Base-by-base conservation (phyloP, 2,329 filamentous ascomycete genomes). In the Aotearoamyces nothofagi region DNA sequence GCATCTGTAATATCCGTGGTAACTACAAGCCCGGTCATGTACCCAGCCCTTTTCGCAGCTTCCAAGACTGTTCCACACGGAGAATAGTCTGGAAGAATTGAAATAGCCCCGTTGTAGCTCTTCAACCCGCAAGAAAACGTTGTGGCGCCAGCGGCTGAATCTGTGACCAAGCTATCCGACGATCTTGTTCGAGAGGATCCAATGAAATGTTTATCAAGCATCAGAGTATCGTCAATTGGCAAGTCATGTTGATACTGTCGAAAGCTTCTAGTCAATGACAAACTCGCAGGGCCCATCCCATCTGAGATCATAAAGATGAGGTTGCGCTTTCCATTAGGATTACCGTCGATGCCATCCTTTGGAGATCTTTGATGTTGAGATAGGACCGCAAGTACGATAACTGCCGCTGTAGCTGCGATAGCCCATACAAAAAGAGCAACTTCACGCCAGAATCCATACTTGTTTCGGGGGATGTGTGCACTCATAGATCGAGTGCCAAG, bases 271-370 rank as follows among this genome's bases (percentile, higher is more conserved):
- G 90, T 93, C 50, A 98, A 55, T 15, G 78, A 79, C 30, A 98
- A 63, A 43, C 82, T 87, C 6, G 90, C 82, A 5, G 90, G 90
- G 0, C 90, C 90, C 90, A 98, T 98, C 46, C 90, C 90, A 52
- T 98, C 90, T 1, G 83, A 93, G 20, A 98, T 87, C 90, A 98
- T 98, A 61, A 98, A 96, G 44, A 98, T 78, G 30, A 98, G 63
- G 54, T 96, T 98, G 31, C 82, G 70, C 63, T 96, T 98, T 20
- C 39, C 41, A 5, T 30, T 19, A 15, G 39, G 45, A 19, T 41
- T 20, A 8, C n/a, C 8, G 19, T 20, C 19, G 40, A 8, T 49
- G 45, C 20, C 36, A 45, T 15, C 43, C 50, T 33, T 40, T 27
- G 48, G 47, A 32, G 38, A 44, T 32, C 65, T 58, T 36, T 71